phyloP scores from a whole-genome alignment of 2,329 filamentous ascomycete genomes.

The Rutstroemia sp. region DNA sequence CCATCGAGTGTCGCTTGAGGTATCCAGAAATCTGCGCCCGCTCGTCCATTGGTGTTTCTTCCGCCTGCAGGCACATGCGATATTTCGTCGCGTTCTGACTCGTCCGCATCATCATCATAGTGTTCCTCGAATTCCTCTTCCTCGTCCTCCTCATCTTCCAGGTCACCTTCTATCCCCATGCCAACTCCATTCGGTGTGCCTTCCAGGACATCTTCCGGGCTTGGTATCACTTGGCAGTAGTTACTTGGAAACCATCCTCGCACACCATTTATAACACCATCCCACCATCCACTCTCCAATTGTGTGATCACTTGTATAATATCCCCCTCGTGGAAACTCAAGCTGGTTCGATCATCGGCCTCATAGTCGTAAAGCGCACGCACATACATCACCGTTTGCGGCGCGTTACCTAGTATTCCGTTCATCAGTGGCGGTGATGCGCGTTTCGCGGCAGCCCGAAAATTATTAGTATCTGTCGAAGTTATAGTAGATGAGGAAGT shows the following conservation, averaged over 20 bases:
- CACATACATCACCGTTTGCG: constrained; percentile 74
- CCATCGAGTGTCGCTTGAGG: constrained; percentile 93
- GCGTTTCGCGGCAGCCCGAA: constrained; percentile 18
- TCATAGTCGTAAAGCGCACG: constrained; percentile 97
- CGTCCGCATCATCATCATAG: constrained; percentile 55
- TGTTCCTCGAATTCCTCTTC: constrained; percentile 59
- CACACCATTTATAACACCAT: constrained; percentile 93
- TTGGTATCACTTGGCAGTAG: constrained; percentile 83
- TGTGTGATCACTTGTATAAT: constrained; percentile 98
- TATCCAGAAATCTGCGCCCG: constrained; percentile 95
- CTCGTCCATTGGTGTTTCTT: constrained; percentile 56
- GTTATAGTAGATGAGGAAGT: constrained; percentile 12
- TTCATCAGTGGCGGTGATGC: constrained; percentile 43
- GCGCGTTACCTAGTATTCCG: constrained; percentile 51
- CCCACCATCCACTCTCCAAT: constrained; percentile 98
- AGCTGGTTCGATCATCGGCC: constrained; percentile 89
- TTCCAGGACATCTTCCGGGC: constrained; percentile 65
- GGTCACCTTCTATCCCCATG: constrained; percentile 46
- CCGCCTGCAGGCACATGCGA: constrained; percentile 61
- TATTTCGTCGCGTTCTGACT: constrained; percentile 52
- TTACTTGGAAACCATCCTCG: constrained; percentile 99
- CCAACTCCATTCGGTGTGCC: constrained; percentile 47
- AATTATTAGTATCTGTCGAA: constrained; percentile 12
- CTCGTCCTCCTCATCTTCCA: constrained; percentile 59
- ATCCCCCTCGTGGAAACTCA: constrained; percentile 95